Evolutionary conservation across 1,284 basidiomycete genomes (phyloP).

Genomic region (Tylopilus orsonianus): DNA sequence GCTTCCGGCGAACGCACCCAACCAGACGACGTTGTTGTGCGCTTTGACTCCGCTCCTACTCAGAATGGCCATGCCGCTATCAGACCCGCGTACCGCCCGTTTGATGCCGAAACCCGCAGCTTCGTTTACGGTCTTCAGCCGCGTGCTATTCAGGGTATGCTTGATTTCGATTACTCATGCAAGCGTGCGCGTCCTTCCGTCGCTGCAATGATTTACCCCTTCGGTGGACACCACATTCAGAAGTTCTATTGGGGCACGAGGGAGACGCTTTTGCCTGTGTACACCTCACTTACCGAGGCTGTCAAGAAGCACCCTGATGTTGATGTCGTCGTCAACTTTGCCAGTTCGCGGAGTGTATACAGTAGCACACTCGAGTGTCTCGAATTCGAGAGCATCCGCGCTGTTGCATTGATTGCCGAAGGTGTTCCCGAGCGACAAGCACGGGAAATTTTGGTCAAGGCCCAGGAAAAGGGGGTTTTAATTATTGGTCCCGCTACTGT

Average conservation of each 20-base stretch:
- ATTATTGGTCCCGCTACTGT: constrained; percentile 99
- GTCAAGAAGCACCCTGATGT: constrained; percentile 95
- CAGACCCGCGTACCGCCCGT: constrained; percentile 84
- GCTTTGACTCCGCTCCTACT: constrained; percentile 61
- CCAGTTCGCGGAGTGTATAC: constrained; percentile 93
- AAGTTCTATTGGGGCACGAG: constrained; percentile 99
- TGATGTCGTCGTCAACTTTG: constrained; percentile 99
- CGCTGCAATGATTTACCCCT: constrained; percentile 99
- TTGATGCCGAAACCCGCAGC: constrained; percentile 90
- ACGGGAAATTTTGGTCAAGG: constrained; percentile 91
- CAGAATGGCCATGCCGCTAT: constrained; percentile 29
- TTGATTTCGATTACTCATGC: constrained; percentile 99
- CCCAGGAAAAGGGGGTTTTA: constrained; percentile 83
- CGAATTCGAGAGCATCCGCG: constrained; percentile 63
- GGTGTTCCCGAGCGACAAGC: constrained; percentile 98
- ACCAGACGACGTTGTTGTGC: constrained; percentile 86
- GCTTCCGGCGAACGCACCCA: constrained; percentile 82
- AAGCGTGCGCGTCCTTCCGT: constrained; percentile 92
- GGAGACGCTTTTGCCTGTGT: constrained; percentile 97
- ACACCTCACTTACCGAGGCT: constrained; percentile 92
- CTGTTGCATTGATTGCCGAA: constrained; percentile 95
- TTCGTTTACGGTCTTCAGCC: constrained; percentile 99
- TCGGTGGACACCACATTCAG: constrained; percentile 99
- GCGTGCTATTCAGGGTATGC: constrained; percentile 99
- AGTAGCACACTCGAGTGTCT: constrained; percentile 91